Evolutionary conservation across 1,284 basidiomycete genomes (phyloP).

Genomic region (Porogramme epimiltina): DNA sequence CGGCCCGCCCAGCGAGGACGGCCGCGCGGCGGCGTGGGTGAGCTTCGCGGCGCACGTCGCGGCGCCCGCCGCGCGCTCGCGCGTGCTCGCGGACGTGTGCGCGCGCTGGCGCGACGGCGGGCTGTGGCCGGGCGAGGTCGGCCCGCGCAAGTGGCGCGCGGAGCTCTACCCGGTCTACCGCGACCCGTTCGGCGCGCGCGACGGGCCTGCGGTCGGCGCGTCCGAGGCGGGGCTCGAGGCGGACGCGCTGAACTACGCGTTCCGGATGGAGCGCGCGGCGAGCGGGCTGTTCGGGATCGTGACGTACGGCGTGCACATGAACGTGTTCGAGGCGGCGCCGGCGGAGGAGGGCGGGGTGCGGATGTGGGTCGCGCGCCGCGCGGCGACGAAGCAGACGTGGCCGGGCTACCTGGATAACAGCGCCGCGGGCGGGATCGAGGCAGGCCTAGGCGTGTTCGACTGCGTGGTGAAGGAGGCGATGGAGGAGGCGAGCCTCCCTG

Average conservation of each 20-base stretch:
- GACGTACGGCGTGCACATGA: conserved; percentile 90
- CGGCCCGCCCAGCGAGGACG: neutral
- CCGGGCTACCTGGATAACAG: conserved; percentile 80
- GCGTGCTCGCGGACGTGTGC: conserved; percentile 61
- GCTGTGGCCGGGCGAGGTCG: conserved; percentile 65
- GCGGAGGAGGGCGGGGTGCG: conserved; percentile 45
- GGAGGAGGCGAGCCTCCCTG: conserved; percentile 86
- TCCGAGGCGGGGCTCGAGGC: conserved; percentile 17
- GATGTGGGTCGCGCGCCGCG: conserved; percentile 89
- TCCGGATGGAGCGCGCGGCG: conserved; percentile 88
- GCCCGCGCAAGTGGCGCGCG: conserved; percentile 77
- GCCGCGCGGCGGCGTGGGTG: conserved; percentile 31
- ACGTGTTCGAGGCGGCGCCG: conserved; percentile 54
- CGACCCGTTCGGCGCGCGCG: conserved; percentile 59
- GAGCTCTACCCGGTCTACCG: conserved; percentile 86
- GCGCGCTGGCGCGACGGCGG: conserved; percentile 70
- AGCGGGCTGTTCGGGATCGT: conserved; percentile 88
- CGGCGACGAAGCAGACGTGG: conserved; percentile 88
- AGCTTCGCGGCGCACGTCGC: conserved; percentile 55
- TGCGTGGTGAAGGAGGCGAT: conserved; percentile 89
- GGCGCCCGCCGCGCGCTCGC: conserved; percentile 57
- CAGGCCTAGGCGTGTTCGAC: conserved; percentile 75
- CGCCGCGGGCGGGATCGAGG: conserved; percentile 78
- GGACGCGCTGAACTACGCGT: conserved; percentile 62
- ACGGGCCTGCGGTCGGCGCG: conserved; percentile 26